These are phyloP conservation scores for Cladosporium oxysporum DNA, from an alignment of 2,329 filamentous ascomycete species.

Conservation along the genomic window DNA sequence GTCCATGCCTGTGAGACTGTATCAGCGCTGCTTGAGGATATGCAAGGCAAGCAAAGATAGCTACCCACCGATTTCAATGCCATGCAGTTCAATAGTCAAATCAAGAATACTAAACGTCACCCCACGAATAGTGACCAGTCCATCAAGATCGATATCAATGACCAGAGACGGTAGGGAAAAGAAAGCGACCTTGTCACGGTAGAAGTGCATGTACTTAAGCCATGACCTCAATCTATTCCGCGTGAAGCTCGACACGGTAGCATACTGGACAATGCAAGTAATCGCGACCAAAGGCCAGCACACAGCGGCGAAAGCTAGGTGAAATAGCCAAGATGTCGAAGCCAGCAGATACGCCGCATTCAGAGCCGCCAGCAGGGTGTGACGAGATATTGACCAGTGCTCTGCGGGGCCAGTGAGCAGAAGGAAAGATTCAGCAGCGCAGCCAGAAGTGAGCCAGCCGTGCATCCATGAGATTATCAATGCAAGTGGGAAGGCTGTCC, in stretches of 20 bases:
- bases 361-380: constrained; percentile 49
- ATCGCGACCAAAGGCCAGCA: constrained; percentile 49
- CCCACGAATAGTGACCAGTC: constrained; percentile 55
- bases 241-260: constrained; percentile 34
- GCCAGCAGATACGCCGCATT: constrained; percentile 39
- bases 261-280: constrained; percentile 51
- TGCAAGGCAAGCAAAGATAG: not conserved
- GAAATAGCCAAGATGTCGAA: constrained; percentile 45
- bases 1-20: constrained; percentile 56
- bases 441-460: constrained; percentile 33
- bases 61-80: constrained; percentile 50
- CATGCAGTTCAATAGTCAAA: constrained; percentile 53
- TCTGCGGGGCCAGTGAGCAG: constrained; percentile 31
- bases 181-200: constrained; percentile 53
- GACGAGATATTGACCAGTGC: constrained; percentile 27
- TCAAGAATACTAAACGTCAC: constrained; percentile 54
- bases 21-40: not conserved
- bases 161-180: constrained; percentile 55
- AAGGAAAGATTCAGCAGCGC: constrained; percentile 31
- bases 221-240: constrained; percentile 52
- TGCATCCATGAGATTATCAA: constrained; percentile 26
- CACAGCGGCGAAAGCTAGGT: constrained; percentile 44
- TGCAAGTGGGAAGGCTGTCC: not conserved
- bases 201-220: constrained; percentile 50
- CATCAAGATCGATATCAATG: constrained; percentile 56